Conservation (phyloP, 768 basidiomycete species). For the Gelatoporia subvermispora region DNA sequence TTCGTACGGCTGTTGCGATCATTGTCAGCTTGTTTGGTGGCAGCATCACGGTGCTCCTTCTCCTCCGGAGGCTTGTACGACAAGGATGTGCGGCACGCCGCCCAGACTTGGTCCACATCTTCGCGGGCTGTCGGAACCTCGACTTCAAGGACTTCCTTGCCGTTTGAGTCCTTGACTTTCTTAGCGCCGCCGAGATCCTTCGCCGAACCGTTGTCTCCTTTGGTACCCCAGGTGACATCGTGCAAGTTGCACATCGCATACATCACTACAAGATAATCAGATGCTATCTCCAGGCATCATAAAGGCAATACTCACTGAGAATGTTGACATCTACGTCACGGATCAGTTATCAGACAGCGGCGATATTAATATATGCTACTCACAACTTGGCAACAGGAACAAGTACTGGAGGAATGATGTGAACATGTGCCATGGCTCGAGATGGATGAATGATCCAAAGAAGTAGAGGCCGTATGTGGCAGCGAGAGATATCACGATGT, state of each 20-base stretch:
- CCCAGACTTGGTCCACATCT: conserved; percentile 86
- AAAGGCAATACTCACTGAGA: conserved; percentile 43
- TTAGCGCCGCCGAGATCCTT: conserved; percentile 91
- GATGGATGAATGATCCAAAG: conserved; percentile 78
- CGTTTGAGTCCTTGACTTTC: conserved; percentile 80
- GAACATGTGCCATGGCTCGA: conserved; percentile 97
- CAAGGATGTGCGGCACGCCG: conserved; percentile 66
- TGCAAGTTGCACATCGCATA: conserved; percentile 93
- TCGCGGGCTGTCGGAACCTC: conserved; percentile 77
- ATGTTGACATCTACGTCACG: conserved; percentile 65
- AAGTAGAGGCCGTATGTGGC: conserved; percentile 84
- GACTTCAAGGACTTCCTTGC: conserved; percentile 84
- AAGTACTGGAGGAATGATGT: conserved; percentile 90
- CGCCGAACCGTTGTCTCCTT: conserved; percentile 82
- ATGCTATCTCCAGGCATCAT: neutral
- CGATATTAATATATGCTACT: conserved; percentile 20
- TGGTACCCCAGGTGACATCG: conserved; percentile 88
- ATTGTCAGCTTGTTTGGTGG: conserved; percentile 85
- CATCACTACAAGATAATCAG: conserved; percentile 50
- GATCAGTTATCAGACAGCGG: conserved; percentile 8
- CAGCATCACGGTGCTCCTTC: conserved; percentile 80
- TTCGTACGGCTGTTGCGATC: conserved; percentile 83
- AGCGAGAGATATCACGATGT: conserved; percentile 78
- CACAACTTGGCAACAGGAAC: conserved; percentile 78
- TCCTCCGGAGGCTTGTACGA: conserved; percentile 63